Percentiles rank a stretch among this genome's conserved stretches.
phyloP scores from a whole-genome alignment of 2,329 filamentous ascomycete genomes.

The Tolypocladium pustulatum region DNA sequence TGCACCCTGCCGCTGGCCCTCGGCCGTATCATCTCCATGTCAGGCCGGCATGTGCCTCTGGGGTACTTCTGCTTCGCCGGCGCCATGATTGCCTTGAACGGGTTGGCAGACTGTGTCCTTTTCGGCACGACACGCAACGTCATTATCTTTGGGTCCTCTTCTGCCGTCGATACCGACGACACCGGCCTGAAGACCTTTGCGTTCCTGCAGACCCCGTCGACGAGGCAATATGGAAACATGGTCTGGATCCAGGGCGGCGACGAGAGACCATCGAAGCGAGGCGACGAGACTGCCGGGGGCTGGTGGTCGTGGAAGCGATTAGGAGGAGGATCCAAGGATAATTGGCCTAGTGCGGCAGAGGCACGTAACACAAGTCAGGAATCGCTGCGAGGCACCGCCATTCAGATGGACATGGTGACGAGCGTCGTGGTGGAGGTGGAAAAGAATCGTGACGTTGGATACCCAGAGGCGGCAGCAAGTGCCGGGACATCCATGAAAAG shows the following conservation, averaged over 20 bases:
- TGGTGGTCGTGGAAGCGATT: slow-evolving; percentile 17
- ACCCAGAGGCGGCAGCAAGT: slow-evolving; percentile 11
- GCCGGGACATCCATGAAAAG: slow-evolving; percentile 16
- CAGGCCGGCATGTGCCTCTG: slow-evolving; percentile 37
- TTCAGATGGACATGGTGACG: slow-evolving; percentile 33
- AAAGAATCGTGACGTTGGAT: slow-evolving; percentile 14
- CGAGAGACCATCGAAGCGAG: not conserved
- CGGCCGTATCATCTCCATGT: slow-evolving; percentile 53
- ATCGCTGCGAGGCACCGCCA: slow-evolving; percentile 24
- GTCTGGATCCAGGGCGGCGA: slow-evolving; percentile 24
- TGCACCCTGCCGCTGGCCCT: slow-evolving; percentile 57
- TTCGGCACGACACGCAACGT: slow-evolving; percentile 41
- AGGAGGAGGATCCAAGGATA: slow-evolving; percentile 1
- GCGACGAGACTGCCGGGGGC: slow-evolving; percentile 9
- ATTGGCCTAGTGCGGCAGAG: slow-evolving; percentile 4
- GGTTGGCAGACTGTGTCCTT: slow-evolving; percentile 42
- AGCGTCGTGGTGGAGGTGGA: slow-evolving; percentile 29
- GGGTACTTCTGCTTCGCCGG: slow-evolving; percentile 49
- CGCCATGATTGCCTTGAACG: slow-evolving; percentile 45
- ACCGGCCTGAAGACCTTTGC: slow-evolving; percentile 41
- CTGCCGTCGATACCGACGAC: slow-evolving; percentile 28
- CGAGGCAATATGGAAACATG: slow-evolving; percentile 29
- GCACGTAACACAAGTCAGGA: slow-evolving; percentile 17
- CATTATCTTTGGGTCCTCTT: slow-evolving; percentile 36
- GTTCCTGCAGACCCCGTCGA: slow-evolving; percentile 32